Evolutionary conservation across 1,284 basidiomycete genomes (phyloP), one percentile per base, ranked within the genome.

Genomic region (Rhizoctonia solani): DNA sequence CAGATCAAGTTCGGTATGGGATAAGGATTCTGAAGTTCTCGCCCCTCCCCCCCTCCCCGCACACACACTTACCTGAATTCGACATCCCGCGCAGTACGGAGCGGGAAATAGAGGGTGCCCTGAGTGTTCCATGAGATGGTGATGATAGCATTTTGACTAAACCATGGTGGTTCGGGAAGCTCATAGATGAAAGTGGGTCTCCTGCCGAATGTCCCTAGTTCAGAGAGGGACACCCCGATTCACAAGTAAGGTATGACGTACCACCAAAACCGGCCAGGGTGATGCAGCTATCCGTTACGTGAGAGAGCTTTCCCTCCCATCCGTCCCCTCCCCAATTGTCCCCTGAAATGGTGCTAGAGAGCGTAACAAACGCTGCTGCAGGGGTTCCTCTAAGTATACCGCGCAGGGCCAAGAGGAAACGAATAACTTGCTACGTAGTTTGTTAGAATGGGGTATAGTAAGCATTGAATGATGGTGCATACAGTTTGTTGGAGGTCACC

Each of bases 101-200:
- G 71, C 85, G 87, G 73, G 83, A 87, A 74, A 89, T 89, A 72
- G 87, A 92, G 2, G 89, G 85, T 1, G 91, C 81, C 52, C 88
- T 79, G 47, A 92, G 80, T 23, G 86, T 86, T 65, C 87, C 84
- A 1, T 85, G 84, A 2, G 84, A 79, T 1, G 94, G 93, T 30
- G 95, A 81, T 11, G 84, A 81, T 71, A 89, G 86, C 30, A 93
- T 83, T 52, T 86, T 85, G 19, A 96, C 80, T 55, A 95, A 78
- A 8, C 95, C 95, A 75, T 95, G 91, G 73, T 94, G 87, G 4
- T 87, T 84, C 39, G 92, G 89, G 76, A 95, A 95, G 54, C 85
- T 79, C 0, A 82, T 77, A 5, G 85, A 77, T 27, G 92, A 79
- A 16, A 85, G 80, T 30, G 89, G 88, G 73, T 92, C 84, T 19